Evolutionary conservation across 176 grass and related monocot species (phyloP), one percentile per base, ranked within the genome.

Genomic region (Tillandsia fasciculata): DNA sequence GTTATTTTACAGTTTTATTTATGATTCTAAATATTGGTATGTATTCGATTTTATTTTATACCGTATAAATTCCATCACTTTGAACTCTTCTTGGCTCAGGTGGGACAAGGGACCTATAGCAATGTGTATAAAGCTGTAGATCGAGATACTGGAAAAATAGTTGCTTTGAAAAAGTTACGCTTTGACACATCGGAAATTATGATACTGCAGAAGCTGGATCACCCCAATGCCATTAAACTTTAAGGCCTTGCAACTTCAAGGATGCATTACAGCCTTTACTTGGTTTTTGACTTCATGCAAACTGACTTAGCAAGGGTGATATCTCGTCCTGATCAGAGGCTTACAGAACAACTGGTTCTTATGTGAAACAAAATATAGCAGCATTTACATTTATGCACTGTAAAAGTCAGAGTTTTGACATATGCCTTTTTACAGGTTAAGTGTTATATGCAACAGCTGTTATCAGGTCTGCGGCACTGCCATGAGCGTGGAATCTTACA

Each of bases 241-340:
- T 77, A 86, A 11, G 87, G 87, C 2, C 79, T 90, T 75, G 83
- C 87, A 48, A 90, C 87, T 61, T 90, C 87, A 6, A 33, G 83
- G 78, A 90, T 90, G 87, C 87, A 90, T 75, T 84, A 81, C 63
- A 90, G 87, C 83, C 70, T 90, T 78, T 90, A 90, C 83, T 78
- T 90, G 74, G 83, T 90, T 77, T 86, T 90, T 81, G 83, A 90
- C 1, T 81, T 81, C 76, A 90, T 90, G 87, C 85, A 83, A 70
- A 86, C 74, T 26, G 87, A 90, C 50, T 78, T 86, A 27, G 10
- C 71, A 65, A 77, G 74, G 4, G 5, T 90, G 72, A 66, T 86
- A 71, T 52, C 27, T 12, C 47, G 74, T 9, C 15, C 69, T n/a
- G 69, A 69, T 3, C 3, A 13, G 0, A 81, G 83, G 0, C 87